Evolutionary conservation across 768 basidiomycete genomes (phyloP).

Genomic region (Serendipita sp.): DNA sequence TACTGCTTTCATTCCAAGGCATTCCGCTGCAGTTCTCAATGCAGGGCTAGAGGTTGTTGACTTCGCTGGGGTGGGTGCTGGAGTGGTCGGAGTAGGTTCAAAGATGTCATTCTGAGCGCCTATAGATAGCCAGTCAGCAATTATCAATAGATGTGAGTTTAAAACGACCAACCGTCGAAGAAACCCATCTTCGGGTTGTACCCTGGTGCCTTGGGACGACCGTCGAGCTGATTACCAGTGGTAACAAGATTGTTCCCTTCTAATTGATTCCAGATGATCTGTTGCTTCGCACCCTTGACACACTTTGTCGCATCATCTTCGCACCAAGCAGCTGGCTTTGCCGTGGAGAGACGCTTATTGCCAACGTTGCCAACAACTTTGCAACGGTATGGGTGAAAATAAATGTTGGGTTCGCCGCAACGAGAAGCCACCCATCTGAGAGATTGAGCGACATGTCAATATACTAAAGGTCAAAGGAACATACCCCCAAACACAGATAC

Average conservation of each 20-base stretch:
- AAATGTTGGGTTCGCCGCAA: constrained; percentile 11
- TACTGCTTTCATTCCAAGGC: background rate
- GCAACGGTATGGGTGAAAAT: constrained; percentile 11
- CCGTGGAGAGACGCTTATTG: background rate
- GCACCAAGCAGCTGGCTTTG: constrained; percentile 10
- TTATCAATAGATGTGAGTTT: background rate
- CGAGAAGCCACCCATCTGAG: constrained; percentile 6
- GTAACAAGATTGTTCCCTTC: constrained; percentile 10
- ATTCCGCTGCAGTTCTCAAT: background rate
- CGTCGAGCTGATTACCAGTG: constrained; percentile 5
- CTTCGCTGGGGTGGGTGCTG: background rate
- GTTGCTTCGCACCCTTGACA: constrained; percentile 10
- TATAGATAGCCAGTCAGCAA: background rate
- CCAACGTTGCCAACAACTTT: constrained; percentile 3
- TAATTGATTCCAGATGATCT: constrained; percentile 10
- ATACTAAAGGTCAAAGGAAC: background rate
- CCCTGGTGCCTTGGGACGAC: constrained; percentile 8
- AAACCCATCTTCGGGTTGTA: constrained; percentile 11
- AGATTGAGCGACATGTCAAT: background rate
- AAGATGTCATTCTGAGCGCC: background rate
- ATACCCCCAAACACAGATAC: constrained; percentile 8
- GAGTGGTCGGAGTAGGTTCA: background rate
- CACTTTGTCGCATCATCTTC: constrained; percentile 7
- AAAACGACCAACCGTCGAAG: background rate
- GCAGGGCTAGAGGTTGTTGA: background rate